These are phyloP conservation scores for Aspergillus luchuensis DNA, from an alignment of 2,329 filamentous ascomycete genomes.

Conservation along the genomic window DNA sequence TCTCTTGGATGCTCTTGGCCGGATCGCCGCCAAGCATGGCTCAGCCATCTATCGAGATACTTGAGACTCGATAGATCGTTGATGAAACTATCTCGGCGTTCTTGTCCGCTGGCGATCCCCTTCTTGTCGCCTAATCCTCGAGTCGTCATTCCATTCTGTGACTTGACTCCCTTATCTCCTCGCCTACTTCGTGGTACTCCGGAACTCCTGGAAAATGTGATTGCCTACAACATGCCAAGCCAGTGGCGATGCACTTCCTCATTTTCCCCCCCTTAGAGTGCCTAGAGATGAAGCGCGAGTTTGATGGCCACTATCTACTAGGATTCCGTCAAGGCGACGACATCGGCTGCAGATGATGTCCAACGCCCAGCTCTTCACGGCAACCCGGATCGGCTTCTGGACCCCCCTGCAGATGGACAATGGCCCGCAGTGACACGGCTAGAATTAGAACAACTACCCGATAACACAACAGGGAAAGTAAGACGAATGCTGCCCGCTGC, in stretches of 20 bases:
- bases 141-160: not conserved
- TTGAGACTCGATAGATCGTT: not conserved
- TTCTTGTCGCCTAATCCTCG: not conserved
- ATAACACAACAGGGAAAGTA: not conserved
- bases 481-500: constrained; percentile 1
- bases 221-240: not conserved
- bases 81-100: not conserved
- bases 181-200: not conserved
- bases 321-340: not conserved
- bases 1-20: not conserved
- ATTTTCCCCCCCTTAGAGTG: not conserved
- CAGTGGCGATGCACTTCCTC: not conserved
- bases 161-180: not conserved
- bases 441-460: not conserved
- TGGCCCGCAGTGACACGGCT: not conserved
- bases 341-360: not conserved
- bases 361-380: not conserved
- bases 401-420: not conserved
- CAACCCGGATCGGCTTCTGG: not conserved
- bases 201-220: not conserved
- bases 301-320: not conserved
- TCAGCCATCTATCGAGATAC: not conserved
- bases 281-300: not conserved
- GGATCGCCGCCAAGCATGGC: constrained; percentile 7
- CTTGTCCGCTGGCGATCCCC: not conserved